These are phyloP conservation scores for Globisporangium ultimum DNA, from an alignment of 352 stramenopile genomes.

Conservation along the genomic window DNA sequence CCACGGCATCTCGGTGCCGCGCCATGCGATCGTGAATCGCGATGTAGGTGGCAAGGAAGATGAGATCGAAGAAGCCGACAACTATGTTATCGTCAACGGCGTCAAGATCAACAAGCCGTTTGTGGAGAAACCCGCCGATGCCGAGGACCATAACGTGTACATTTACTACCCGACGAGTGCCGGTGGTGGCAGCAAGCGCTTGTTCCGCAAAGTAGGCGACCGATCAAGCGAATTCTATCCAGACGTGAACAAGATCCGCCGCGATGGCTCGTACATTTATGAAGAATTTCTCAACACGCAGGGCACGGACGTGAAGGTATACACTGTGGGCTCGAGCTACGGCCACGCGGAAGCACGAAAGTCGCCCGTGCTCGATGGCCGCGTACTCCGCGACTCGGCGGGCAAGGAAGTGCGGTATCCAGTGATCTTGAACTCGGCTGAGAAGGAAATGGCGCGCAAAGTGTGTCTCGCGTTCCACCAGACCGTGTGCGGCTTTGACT, in stretches of 20 bases:
- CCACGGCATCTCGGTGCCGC: constrained; percentile 95
- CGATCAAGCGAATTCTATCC: constrained; percentile 95
- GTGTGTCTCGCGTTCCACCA: constrained; percentile 96
- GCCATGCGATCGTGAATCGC: constrained; percentile 93
- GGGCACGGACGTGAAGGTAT: constrained; percentile 99
- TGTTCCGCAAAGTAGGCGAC: constrained; percentile 98
- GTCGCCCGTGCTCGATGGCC: constrained; percentile 97
- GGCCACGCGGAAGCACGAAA: constrained; percentile 99
- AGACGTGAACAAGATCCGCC: constrained; percentile 94
- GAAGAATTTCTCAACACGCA: constrained; percentile 99
- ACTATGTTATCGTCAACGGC: constrained; percentile 91
- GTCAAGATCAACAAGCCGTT: constrained; percentile 99
- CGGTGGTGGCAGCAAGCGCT: constrained; percentile 97
- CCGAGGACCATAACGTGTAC: constrained; percentile 99
- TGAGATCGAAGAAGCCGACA: constrained; percentile 74
- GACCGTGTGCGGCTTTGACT: constrained; percentile 99
- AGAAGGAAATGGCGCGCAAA: constrained; percentile 98
- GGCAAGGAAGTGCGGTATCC: constrained; percentile 99
- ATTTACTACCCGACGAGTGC: constrained; percentile 99
- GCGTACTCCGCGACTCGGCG: constrained; percentile 90
- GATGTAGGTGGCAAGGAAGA: constrained; percentile 83
- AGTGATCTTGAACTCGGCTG: constrained; percentile 96
- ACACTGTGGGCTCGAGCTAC: constrained; percentile 98
- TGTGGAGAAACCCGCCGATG: constrained; percentile 99
- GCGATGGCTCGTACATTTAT: constrained; percentile 96